Base-by-base conservation (phyloP, 495 filamentous ascomycete species). In the Aspergillus carlsbadensis region DNA sequence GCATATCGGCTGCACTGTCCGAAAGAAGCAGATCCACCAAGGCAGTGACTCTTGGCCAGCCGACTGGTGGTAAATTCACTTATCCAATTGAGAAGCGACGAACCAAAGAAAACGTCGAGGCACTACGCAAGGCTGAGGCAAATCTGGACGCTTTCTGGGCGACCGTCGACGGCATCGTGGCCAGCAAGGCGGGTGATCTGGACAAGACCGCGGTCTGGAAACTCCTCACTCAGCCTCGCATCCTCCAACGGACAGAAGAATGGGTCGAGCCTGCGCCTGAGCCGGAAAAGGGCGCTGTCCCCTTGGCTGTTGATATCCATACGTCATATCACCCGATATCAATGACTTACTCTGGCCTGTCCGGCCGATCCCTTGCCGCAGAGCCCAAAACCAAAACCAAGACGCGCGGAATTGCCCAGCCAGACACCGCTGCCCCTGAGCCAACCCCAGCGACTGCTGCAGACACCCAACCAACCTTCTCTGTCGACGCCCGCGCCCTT, bases 71-170 rank as follows among this genome's bases (percentile, higher is more conserved):
- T 1, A 71, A 59, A 26, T 81, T 81, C 46, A 33, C 59, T 17
- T 82, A 86, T 56, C 80, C 81, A 11, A 52, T 66, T 5, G 71
- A 75, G 6, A 81, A 80, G 57, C 71, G 66, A 24, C 66, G 69
- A 2, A 81, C 67, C 17, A 67, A 71, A 51, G 65, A 72, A 39
- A 83, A 67, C 34, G 65, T 72, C 0, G 67, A 75, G 15, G 50
- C 57, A 0, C 73, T 81, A 64, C 65, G 67, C 10, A 31, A 37
- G 6, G 79, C 79, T 1, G 81, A 85, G 57, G 36, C 43, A 1
- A 71, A 75, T 54, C 69, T 84, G 6, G 80, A 82, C 54, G 29
- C 21, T 0, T 79, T 84, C 58, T 86, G 82, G 83, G 40, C 6
- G 7, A 44, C 51, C 1, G 29, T 73, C 20, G 72, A 76, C 41